A percentile compares a stretch with the other conserved stretches of the same genome.
Conservation (phyloP, 73 alveolate species). For the Breviolum minutum region DNA sequence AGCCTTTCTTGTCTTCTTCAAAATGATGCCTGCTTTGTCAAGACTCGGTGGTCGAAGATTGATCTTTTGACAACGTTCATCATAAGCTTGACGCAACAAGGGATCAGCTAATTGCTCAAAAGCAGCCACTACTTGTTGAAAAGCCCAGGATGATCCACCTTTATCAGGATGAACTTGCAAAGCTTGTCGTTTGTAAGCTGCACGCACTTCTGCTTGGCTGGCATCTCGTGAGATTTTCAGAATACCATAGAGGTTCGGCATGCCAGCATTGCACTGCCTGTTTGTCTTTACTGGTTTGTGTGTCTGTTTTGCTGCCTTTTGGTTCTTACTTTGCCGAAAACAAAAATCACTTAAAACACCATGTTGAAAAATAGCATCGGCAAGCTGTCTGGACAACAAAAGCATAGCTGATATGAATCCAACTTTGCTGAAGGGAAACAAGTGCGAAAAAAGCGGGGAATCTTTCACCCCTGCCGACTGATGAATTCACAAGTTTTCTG, state of each 20-base stretch:
- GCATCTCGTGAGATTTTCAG: neutral
- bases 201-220: neutral
- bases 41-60: neutral
- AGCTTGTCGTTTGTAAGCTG: slow-evolving; percentile 46
- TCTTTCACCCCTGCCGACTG: too few species aligned
- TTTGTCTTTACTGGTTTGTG: neutral
- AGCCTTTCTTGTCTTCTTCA: too few species aligned
- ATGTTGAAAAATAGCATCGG: too few species aligned
- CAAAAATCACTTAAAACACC: neutral
- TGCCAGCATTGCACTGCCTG: neutral
- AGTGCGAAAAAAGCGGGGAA: too few species aligned
- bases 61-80: neutral
- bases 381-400: too few species aligned
- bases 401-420: too few species aligned
- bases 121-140: slow-evolving; percentile 52
- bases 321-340: too few species aligned
- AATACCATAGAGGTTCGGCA: slow-evolving; percentile 10
- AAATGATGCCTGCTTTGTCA: neutral
- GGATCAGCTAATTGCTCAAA: slow-evolving; percentile 35
- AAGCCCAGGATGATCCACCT: slow-evolving; percentile 55
- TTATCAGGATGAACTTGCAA: slow-evolving; percentile 55
- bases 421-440: too few species aligned
- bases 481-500: too few species aligned
- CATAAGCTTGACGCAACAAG: slow-evolving; percentile 3
- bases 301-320: neutral